A percentile compares a stretch with the other conserved stretches of the same genome.
Conservation (phyloP, 2,329 filamentous ascomycete species). For the Aspergillus fructus region DNA sequence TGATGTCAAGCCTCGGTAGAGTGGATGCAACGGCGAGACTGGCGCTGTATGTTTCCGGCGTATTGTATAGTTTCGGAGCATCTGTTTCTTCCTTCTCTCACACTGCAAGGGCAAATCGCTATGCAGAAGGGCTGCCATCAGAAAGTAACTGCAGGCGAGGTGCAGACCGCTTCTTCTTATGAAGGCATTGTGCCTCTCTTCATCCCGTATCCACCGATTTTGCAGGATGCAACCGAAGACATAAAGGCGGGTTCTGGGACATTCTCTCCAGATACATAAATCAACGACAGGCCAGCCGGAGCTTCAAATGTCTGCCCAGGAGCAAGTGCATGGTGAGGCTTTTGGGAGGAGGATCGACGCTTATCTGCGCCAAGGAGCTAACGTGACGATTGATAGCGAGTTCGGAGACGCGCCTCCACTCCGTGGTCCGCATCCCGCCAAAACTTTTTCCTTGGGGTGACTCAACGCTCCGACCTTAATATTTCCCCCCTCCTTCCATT, state of each 20-base stretch:
- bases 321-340: not conserved
- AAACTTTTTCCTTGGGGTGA: constrained; percentile 12
- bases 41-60: not conserved
- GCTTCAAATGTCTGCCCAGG: not conserved
- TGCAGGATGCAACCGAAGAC: not conserved
- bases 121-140: too few relatives aligned
- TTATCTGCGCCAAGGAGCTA: constrained; percentile 10
- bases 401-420: constrained; percentile 4
- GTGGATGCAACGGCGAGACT: not conserved
- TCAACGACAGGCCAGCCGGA: not conserved
- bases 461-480: constrained; percentile 4
- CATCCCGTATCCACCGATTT: not conserved
- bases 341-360: not conserved
- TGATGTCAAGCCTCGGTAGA: constrained; percentile 8
- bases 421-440: constrained; percentile 5
- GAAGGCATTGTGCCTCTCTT: not conserved
- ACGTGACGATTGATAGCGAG: not conserved
- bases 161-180: not conserved
- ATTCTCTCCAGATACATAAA: not conserved
- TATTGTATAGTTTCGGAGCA: not conserved
- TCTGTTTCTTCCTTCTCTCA: not conserved
- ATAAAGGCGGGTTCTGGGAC: not conserved
- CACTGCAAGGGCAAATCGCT: too few relatives aligned
- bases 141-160: not conserved
- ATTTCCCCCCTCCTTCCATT: not conserved